A percentile compares a stretch with the other conserved stretches of the same genome.
These are phyloP conservation scores for Brettanomyces sp. DNA, from an alignment of 805 yeast species.

Conservation along the genomic window DNA sequence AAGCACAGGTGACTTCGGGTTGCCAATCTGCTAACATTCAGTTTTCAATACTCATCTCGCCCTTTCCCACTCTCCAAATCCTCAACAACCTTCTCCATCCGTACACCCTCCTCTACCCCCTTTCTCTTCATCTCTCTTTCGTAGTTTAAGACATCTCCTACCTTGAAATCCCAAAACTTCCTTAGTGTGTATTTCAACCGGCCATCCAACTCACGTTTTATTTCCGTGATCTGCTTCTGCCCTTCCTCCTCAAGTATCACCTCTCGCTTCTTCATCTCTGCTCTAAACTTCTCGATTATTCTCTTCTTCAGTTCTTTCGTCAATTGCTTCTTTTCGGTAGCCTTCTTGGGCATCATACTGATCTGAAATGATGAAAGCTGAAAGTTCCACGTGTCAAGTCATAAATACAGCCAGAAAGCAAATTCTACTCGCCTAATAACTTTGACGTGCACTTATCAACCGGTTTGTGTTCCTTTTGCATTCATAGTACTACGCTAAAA, in stretches of 20 bases:
- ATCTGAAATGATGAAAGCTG: background rate
- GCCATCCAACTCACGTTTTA: slow-evolving; percentile 26
- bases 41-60: background rate
- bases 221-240: slow-evolving; percentile 20
- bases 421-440: background rate
- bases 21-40: too few relatives aligned
- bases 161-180: slow-evolving; percentile 39
- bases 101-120: slow-evolving; percentile 5
- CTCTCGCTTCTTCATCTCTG: slow-evolving; percentile 11
- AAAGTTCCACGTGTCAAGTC: too few relatives aligned
- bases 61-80: slow-evolving; percentile 11
- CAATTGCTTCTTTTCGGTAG: background rate
- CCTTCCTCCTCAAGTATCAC: slow-evolving; percentile 12
- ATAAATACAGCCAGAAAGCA: background rate
- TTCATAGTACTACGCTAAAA: too few relatives aligned
- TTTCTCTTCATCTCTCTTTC: slow-evolving; percentile 30
- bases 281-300: slow-evolving; percentile 21
- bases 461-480: too few relatives aligned
- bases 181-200: slow-evolving; percentile 38
- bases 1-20: too few relatives aligned
- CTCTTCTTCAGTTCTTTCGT: slow-evolving; percentile 24
- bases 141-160: slow-evolving; percentile 33
- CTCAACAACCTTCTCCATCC: slow-evolving; percentile 24
- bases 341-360: slow-evolving; percentile 27
- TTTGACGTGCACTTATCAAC: background rate